Evolutionary conservation across 1,139 yeast species (phyloP), one percentile per base, ranked within the genome.

Genomic region (Eremothecium coryli): DNA sequence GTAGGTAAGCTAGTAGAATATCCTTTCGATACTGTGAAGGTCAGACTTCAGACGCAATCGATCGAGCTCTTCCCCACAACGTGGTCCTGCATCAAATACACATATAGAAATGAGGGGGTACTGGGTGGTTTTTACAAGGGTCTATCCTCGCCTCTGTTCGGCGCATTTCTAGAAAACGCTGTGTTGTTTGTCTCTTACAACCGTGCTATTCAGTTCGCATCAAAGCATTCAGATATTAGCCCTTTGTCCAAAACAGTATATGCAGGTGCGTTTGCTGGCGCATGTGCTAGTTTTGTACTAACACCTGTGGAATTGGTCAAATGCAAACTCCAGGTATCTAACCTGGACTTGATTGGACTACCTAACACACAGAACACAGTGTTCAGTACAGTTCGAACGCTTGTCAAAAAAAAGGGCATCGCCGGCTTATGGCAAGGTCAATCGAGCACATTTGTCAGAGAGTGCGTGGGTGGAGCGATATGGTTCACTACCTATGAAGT

Each of bases 21-120:
- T 49, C 97, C 97, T 1, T 84, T 88, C 47, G 97, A 88, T 52
- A 88, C 97, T 1, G 71, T 86, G 34, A 88, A 88, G 56, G 97
- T 88, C 2, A 65, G 96, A 37, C 65, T 88, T 22, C 97, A 88
- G 58, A 74, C 94, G 1, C 76, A 74, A 44, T 71, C 76, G 1
- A 65, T 69, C 18, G 58, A 61, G 29, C 29, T 52, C 17, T 56
- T 55, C 31, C 59, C 58, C 3, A 48, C 51, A 7, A 52, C 60
- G 2, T 49, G 50, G 51, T 52, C 58, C 16, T 78, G 93, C 54
- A 73, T 88, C 29, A 50, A 47, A 29, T 62, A 70, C 44, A 82
- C 93, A 0, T 68, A 73, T 40, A 43, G 43, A 2, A 63, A 69
- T 18, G 96, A 85, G 52, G 96, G 96, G 0, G 37, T 82, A 3